A percentile compares a stretch with the other conserved stretches of the same genome.
Evolutionary conservation across 139 green algal species (phyloP).

Genomic region (Monoraphidium neglectum): DNA sequence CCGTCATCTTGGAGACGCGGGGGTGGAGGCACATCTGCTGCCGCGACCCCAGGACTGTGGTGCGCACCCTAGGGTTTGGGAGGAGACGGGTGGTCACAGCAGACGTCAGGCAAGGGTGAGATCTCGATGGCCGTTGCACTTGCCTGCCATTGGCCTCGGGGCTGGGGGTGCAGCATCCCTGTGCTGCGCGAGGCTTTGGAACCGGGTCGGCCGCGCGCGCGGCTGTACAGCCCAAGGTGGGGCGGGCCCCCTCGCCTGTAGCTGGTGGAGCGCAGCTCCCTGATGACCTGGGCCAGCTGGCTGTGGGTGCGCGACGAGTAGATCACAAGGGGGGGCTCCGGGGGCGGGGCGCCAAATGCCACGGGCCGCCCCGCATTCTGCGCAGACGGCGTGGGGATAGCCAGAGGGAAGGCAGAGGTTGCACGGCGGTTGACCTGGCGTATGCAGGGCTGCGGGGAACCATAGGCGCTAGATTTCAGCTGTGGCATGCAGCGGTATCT

Average conservation of each 20-base stretch:
- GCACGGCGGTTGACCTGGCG: not conserved
- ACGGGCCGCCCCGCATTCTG: no score
- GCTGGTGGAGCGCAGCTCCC: constrained; percentile 78
- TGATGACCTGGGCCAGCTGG: constrained; percentile 94
- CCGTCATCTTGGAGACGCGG: constrained; percentile 35
- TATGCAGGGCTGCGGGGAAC: not conserved
- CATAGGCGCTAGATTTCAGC: no score
- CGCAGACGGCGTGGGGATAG: no score
- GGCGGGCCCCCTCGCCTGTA: constrained; percentile 67
- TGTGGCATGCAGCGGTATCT: no score
- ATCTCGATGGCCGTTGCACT: no score
- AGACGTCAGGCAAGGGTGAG: no score
- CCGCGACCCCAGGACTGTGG: constrained; percentile 81
- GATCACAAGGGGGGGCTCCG: constrained; percentile 74
- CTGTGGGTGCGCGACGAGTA: constrained; percentile 94
- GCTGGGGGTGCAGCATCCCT: no score
- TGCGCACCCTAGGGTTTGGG: constrained; percentile 63
- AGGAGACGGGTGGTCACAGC: no score
- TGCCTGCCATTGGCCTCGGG: no score
- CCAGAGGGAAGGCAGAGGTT: not conserved
- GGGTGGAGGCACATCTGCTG: constrained; percentile 84
- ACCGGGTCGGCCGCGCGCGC: no score
- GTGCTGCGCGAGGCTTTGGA: no score
- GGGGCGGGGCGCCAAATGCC: not conserved
- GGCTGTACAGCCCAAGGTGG: no score